Evolutionary conservation across 2,329 filamentous ascomycete species (phyloP).

Genomic region (Aspergillus thermomutatus): DNA sequence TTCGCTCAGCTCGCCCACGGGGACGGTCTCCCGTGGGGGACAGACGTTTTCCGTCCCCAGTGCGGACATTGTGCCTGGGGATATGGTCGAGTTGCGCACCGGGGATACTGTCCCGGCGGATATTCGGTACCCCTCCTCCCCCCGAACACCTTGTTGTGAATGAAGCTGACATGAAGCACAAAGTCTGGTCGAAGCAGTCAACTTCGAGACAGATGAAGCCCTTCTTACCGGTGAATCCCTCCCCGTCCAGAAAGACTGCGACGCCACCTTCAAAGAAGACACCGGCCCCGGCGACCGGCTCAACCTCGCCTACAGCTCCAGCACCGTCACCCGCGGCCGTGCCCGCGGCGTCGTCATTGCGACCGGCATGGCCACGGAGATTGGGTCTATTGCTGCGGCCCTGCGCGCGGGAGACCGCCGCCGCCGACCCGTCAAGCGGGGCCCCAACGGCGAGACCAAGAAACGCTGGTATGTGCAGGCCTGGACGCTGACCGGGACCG

Average conservation of each 20-base stretch:
- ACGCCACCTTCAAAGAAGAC: conserved; percentile 44
- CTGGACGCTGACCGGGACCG: conserved; percentile 52
- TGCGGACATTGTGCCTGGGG: conserved; percentile 61
- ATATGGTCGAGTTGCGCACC: conserved; percentile 53
- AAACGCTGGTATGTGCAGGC: conserved; percentile 53
- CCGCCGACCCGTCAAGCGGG: conserved; percentile 51
- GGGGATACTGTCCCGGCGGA: conserved; percentile 62
- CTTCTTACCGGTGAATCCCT: conserved; percentile 62
- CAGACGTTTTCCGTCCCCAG: conserved; percentile 53
- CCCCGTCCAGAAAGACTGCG: conserved; percentile 54
- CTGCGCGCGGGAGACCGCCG: conserved; percentile 59
- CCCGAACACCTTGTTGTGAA: too few species aligned
- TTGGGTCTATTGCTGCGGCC: conserved; percentile 61
- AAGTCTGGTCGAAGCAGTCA: conserved; percentile 58
- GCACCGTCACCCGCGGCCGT: conserved; percentile 59
- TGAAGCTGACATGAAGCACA: conserved; percentile 31
- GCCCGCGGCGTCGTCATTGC: conserved; percentile 58
- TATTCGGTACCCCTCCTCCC: conserved; percentile 34
- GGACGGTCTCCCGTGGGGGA: conserved; percentile 57
- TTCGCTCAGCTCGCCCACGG: conserved; percentile 56
- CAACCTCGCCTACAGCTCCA: conserved; percentile 62
- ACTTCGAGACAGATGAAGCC: conserved; percentile 71
- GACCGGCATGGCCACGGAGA: conserved; percentile 62
- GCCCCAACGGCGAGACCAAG: conserved; percentile 48
- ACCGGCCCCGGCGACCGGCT: conserved; percentile 59